Evolutionary conservation across 202 grass and related monocot genomes (phyloP), one percentile per base, ranked within the genome.

Genomic region (Setaria viridis): DNA sequence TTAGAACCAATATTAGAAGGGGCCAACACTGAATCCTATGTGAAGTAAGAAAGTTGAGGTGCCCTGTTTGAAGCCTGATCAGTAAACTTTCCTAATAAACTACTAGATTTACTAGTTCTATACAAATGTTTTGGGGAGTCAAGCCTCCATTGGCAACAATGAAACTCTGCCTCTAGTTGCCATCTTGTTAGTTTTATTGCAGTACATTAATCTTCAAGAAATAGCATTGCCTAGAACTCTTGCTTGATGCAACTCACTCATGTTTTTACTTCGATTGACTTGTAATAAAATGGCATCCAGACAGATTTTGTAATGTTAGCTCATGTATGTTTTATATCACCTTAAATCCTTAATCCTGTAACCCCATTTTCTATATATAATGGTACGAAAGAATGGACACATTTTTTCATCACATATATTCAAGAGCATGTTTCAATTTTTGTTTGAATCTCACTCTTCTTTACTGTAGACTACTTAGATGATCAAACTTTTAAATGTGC

Each of bases 161-260:
- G 59, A 62, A 56, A 16, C 17, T 5, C 21, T 30, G 59, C 25
- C 11, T 32, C 25, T 30, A 30, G 21, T 62, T 67, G 64, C 8
- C 49, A 76, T 79, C 33, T 39, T 37, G 47, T 71, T 85, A 59
- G 54, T n/a, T 76, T 81, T 60, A 57, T 62, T 76, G 14, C 49
- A 62, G 17, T 60, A 67, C 70, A 9, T 70, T 62, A 53, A 37
- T 33, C 39, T 76, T 14, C 77, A 78, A 71, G 19, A 78, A 66
- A 66, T 25, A 82, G 57, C 30, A 72, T 57, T 47, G 63, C 56
- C 19, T 73, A 72, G 19, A 20, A 81, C 30, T 72, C n/a, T 64
- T 85, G 43, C 17, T 30, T 74, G 48, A 53, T 71, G 5, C 37
- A 79, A 76, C 54, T 53, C 70, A 16, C 29, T 66, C 67, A 33